These are phyloP conservation scores for Pseudozyma pruni DNA, from an alignment of 1,284 basidiomycete genomes.

Conservation along the genomic window DNA sequence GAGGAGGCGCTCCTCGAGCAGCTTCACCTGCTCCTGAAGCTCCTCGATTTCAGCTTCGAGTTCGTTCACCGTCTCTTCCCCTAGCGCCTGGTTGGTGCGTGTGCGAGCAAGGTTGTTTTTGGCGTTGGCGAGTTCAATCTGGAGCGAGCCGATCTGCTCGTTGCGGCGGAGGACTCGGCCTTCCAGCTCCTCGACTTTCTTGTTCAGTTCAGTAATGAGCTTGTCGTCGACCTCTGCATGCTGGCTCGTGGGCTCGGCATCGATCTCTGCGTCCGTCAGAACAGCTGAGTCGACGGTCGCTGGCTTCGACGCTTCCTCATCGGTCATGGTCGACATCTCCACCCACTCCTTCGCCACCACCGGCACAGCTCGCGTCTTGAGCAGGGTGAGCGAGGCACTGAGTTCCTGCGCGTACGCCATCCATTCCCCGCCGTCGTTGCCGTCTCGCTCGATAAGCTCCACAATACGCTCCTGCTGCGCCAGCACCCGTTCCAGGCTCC, in stretches of 20 bases:
- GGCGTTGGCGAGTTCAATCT: constrained; percentile 15
- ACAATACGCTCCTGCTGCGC: constrained; percentile 24
- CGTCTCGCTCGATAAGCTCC: constrained; percentile 3
- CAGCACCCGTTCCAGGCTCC: constrained; percentile 7
- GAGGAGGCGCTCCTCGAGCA: neutral
- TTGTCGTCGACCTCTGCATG: neutral
- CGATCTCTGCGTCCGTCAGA: neutral
- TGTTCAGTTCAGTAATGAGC: neutral
- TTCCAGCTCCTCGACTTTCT: constrained; percentile 21
- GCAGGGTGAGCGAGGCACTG: constrained; percentile 1
- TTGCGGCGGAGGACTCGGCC: constrained; percentile 37
- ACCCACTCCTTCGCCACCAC: neutral
- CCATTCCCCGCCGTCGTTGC: constrained; percentile 2
- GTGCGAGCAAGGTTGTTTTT: constrained; percentile 30
- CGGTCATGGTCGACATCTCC: neutral
- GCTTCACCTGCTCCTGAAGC: constrained; percentile 1
- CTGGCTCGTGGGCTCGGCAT: too few relatives aligned
- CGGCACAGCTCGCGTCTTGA: neutral
- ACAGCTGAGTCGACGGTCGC: neutral
- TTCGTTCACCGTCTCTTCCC: constrained; percentile 32
- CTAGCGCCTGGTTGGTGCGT: constrained; percentile 31
- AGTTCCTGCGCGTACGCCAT: constrained; percentile 6
- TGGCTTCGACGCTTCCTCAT: neutral
- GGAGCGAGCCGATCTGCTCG: constrained; percentile 49
- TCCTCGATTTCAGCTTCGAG: constrained; percentile 14